Base-by-base conservation (phyloP, 1,139 yeast species). In the Yarrowia galli region DNA sequence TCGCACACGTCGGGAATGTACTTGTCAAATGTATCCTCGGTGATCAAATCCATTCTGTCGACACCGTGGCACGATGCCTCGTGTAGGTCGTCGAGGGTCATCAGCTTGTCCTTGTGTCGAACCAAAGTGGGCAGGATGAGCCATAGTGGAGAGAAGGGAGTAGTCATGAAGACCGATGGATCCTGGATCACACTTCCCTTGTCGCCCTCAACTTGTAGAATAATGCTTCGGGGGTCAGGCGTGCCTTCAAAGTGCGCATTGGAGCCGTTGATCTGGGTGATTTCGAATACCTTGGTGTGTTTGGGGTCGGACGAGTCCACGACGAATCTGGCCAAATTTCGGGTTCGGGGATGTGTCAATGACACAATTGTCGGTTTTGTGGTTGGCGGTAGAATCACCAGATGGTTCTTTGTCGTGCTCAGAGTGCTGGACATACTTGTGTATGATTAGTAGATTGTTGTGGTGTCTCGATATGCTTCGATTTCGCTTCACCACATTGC, bases 261-360 rank as follows among this genome's bases (percentile, higher is more conserved):
- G 43, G 54, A 22, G 35, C 66, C 66, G 23, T 61, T 48, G 46
- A 61, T 61, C 54, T 61, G 54, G 56, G 66, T 61, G 66, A 61
- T 46, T 36, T 61, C 66, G 13, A 46, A 28, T 12, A 61, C 46
- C 56, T 61, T 61, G n/a, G 66, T 61, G 23, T 61, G 64, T 9
- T 42, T 32, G 18, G 46, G 51, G 22, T 58, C 64, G 20, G 64
- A 58, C 15, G 64, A 42, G 51, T 58, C 64, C 20, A 58, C 42
- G 42, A 58, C 40, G 28, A 58, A 58, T 43, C 64, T 51, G 12
- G 46, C 51, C 16, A 58, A 22, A n/a, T 43, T 43, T 32, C 35
- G 13, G 15, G 64, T 58, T 18, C 64, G 64, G 2, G 64, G 64
- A 20, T 58, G 64, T 2, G 51, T 28, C 64, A 58, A 32, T 20